phyloP scores from a whole-genome alignment of 148 eudicot species.

The Rhododendron williamsianum region DNA sequence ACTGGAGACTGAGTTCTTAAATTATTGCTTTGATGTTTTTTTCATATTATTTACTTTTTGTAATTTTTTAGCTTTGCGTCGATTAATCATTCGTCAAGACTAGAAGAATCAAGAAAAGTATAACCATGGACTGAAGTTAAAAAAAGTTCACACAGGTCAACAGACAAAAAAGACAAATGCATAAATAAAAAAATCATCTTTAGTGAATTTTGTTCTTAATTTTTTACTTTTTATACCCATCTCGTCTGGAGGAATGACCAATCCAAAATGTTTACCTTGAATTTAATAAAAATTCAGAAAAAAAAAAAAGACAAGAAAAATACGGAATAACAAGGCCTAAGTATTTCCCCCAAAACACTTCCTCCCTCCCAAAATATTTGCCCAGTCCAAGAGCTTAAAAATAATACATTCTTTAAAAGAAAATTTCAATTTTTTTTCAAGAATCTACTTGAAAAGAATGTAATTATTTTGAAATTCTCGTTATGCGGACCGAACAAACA shows the following conservation, averaged over 20 bases:
- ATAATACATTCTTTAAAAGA: too few species aligned
- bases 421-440: too few species aligned
- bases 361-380: too few species aligned
- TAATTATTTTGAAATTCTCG: too few species aligned
- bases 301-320: background rate
- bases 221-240: background rate
- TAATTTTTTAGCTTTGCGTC: background rate
- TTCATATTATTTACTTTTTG: background rate
- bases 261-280: background rate
- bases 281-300: background rate
- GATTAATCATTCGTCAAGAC: background rate
- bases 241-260: too few species aligned
- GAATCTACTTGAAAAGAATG: too few species aligned
- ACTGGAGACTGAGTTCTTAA: background rate
- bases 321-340: background rate
- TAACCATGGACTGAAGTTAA: background rate
- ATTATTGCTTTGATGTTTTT: background rate
- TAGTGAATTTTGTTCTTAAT: background rate
- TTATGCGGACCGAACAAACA: too few species aligned
- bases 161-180: background rate
- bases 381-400: too few species aligned
- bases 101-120: background rate
- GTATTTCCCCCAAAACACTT: background rate
- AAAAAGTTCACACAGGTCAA: background rate
- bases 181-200: too few species aligned